phyloP scores from a whole-genome alignment of 495 filamentous ascomycete species.

The Tuber calosporum region DNA sequence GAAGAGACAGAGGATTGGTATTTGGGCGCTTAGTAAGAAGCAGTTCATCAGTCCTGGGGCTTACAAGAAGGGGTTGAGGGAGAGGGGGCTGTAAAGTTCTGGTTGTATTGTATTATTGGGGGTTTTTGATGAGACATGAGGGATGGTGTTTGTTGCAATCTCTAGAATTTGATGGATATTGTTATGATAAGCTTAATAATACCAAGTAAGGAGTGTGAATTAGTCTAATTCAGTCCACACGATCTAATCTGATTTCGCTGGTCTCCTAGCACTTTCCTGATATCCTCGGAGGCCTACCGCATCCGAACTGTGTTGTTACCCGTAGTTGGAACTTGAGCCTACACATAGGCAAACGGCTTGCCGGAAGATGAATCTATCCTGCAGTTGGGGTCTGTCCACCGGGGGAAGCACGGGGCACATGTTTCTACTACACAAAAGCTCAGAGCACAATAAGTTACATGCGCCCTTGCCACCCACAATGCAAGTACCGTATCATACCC shows the following conservation, averaged over 20 bases:
- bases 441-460: background rate
- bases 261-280: background rate
- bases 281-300: too few relatives aligned
- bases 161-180: background rate
- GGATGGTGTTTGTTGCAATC: background rate
- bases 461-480: background rate
- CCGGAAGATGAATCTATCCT: background rate
- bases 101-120: background rate
- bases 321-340: background rate
- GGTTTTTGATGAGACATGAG: background rate
- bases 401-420: background rate
- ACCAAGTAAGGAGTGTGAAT: background rate
- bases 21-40: slow-evolving; percentile 59
- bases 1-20: slow-evolving; percentile 59
- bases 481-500: background rate
- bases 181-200: background rate
- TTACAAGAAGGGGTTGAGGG: slow-evolving; percentile 61
- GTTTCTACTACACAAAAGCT: background rate
- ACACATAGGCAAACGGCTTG: background rate
- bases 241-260: background rate
- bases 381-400: background rate
- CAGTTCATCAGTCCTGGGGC: slow-evolving; percentile 72
- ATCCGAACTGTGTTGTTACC: too few relatives aligned
- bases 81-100: slow-evolving; percentile 39
- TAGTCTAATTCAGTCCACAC: background rate